Base-by-base conservation (phyloP, 2,329 filamentous ascomycete genomes). In the Aspergillus awamori region DNA sequence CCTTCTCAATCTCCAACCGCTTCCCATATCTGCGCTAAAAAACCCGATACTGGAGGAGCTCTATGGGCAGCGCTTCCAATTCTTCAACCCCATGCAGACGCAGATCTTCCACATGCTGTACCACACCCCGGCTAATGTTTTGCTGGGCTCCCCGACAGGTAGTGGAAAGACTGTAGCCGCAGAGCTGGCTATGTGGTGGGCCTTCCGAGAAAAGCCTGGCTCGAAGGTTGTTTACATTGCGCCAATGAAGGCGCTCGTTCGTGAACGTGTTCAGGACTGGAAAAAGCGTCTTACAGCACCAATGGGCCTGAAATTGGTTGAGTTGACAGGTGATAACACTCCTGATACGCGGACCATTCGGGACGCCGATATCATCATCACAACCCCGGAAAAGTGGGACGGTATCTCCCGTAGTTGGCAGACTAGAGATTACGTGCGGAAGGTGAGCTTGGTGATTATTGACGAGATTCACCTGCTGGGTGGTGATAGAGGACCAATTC, bases 331-430 rank as follows among this genome's bases (percentile, higher is more conserved):
- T 82, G 95, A 99, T 80, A 99, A 98, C 72, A 99, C 96, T 0
- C 96, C 96, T 0, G 95, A 99, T 73, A 99, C 95, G 0, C 86
- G 92, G 54, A 97, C 94, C 0, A 99, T 99, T 69, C 87, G 93
- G 68, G 90, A 98, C 73, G 95, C 95, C 3, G 95, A 99, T 74
- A 92, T 99, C 64, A 99, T 99, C 70, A 93, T 99, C 70, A 99
- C 95, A 0, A 99, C 96, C 0, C 96, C 95, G n/a, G 95, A 99
- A 79, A 99, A 99, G 76, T 99, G 95, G 95, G 96, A 99, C 74
- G 96, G 96, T 86, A 98, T 99, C 68, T 97, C 92, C 69, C 91
- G 95, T 85, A 96, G 92, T 72, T 99, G 96, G 95, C 93, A 98
- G 76, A 98, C 94, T 5, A 90, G 95, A 86, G 91, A 91, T 63